Conservation (phyloP, 179 eudicot species). For the Beta lomatogona region DNA sequence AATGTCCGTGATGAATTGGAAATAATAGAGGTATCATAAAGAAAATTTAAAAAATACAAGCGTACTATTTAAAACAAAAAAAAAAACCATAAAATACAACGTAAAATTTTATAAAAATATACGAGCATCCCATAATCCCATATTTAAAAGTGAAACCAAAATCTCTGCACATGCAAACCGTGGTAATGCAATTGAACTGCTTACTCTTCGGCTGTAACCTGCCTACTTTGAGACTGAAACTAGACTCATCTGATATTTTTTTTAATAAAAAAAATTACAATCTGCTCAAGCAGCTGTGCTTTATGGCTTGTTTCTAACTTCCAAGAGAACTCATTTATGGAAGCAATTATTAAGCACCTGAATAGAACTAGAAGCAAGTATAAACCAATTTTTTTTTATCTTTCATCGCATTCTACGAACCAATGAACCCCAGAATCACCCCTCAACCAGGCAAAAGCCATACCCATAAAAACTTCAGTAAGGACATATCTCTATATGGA, state of each 20-base stretch:
- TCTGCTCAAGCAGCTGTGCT: too few relatives aligned
- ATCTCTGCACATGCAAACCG: background rate
- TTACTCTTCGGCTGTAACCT: background rate
- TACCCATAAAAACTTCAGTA: background rate
- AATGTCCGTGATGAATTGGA: too few relatives aligned
- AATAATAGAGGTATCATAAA: too few relatives aligned
- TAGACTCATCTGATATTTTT: background rate
- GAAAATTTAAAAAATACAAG: too few relatives aligned
- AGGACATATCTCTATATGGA: background rate
- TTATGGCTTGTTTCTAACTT: background rate
- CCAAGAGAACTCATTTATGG: background rate
- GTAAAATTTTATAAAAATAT: too few relatives aligned
- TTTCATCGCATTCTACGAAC: slow-evolving; percentile 1
- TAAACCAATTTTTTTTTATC: background rate
- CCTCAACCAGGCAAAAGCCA: background rate
- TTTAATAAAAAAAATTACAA: background rate
- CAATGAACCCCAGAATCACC: background rate
- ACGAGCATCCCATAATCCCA: too few relatives aligned
- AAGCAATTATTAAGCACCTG: background rate
- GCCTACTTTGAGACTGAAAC: background rate
- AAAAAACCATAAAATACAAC: too few relatives aligned
- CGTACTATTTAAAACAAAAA: background rate
- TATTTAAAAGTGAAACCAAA: background rate
- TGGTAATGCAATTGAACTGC: background rate
- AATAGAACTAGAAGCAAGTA: background rate